Evolutionary conservation across 345 rosid species (phyloP).

Genomic region (Syzygium oleosum): DNA sequence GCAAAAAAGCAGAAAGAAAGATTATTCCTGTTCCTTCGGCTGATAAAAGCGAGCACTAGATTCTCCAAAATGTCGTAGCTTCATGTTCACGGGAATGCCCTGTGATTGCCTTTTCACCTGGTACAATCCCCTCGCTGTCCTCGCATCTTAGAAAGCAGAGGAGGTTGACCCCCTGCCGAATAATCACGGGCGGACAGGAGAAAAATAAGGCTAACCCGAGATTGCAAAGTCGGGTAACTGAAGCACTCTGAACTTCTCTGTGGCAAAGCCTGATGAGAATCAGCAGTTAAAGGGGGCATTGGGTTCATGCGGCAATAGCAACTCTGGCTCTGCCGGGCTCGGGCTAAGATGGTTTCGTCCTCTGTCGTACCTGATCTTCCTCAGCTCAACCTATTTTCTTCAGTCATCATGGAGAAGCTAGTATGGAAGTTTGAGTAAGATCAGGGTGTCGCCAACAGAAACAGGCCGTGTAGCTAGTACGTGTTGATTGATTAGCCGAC

Average conservation of each 20-base stretch:
- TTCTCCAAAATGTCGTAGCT: not conserved
- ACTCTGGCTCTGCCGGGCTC: not conserved
- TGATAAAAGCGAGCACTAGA: not conserved
- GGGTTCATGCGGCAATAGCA: not conserved
- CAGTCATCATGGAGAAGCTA: constrained; percentile 43
- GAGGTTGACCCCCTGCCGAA: not conserved
- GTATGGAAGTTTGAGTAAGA: constrained; percentile 39
- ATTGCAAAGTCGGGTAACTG: not conserved
- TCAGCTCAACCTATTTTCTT: constrained; percentile 58
- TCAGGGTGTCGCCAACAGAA: constrained; percentile 48
- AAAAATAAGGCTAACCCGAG: not conserved
- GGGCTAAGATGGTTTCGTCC: not conserved
- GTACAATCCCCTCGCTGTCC: not conserved
- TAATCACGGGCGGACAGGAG: not conserved
- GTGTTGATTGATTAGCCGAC: not conserved
- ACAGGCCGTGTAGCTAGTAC: not conserved
- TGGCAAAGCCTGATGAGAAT: not conserved
- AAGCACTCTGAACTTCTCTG: not conserved
- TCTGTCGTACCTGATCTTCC: constrained; percentile 46
- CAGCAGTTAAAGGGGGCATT: not conserved
- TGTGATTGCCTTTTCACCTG: not conserved
- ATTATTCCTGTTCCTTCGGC: not conserved
- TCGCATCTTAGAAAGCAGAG: not conserved
- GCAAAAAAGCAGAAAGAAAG: not conserved
- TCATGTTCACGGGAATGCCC: not conserved